Base-by-base conservation (phyloP, 2,329 filamentous ascomycete genomes). In the Aspergillus brunneoviolaceus region DNA sequence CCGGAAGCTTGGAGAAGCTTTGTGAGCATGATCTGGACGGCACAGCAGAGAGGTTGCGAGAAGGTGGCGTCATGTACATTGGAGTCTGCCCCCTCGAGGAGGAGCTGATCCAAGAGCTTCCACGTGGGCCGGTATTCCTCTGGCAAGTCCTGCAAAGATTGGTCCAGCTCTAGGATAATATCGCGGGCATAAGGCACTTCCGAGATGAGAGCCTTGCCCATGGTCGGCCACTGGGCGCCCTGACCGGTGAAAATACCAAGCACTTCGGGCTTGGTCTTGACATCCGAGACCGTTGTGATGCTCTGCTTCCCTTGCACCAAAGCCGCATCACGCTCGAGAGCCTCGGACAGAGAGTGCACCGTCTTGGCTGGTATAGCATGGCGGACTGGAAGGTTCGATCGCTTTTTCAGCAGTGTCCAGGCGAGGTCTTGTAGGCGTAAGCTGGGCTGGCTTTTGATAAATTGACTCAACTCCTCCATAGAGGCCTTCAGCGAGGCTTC, bases 221-320 rank as follows among this genome's bases (percentile, higher is more conserved):
- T 70, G 23, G 57, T 31, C 2, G 63, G 39, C 67, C 67, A 70
- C 21, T 70, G 68, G 1, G 68, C 66, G 0, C 68, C 68, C 25
- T 70, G 67, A 3, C 68, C 68, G 5, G 67, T 69, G 31, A 70
- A 70, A 1, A 69, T 57, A 2, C 57, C 63, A 3, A 65, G 21
- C 27, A 61, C 31, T 33, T 33, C 11, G 6, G 48, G 48, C 12
- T n/a, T 12, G 14, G 23, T 12, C 48, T 27, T 50, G n/a, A 19
- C 5, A 50, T n/a, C 14, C 21, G n/a, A 19, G n/a, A 14, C 23
- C 21, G 9, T 50, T 19, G 14, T 11, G 48, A 50, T 27, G 48
- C 14, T 27, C 27, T 50, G 23, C 19, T 5, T 12, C 48, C 53
- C n/a, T 60, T 45, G n/a, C 16, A 56, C 39, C 52, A 5, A 45